Percentiles rank a stretch among this genome's conserved stretches.
phyloP scores from a whole-genome alignment of 1,284 basidiomycete genomes.

The Sanghuangporus baumii region DNA sequence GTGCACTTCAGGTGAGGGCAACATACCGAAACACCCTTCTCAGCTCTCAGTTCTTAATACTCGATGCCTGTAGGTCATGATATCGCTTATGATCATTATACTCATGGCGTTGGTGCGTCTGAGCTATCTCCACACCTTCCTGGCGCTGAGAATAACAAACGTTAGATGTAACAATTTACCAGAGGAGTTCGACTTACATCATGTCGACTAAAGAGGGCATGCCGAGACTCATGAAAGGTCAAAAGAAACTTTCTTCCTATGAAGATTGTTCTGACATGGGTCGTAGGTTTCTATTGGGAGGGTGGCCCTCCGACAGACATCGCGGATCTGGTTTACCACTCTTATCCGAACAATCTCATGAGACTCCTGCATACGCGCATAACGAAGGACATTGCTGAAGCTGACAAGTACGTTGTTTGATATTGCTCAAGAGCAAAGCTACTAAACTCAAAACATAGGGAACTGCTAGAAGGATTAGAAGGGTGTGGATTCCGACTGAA shows the following conservation, averaged over 20 bases:
- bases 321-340: conserved; percentile 44
- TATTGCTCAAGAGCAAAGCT: conserved; percentile 14
- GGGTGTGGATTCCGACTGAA: conserved; percentile 56
- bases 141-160: not conserved
- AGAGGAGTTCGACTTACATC: conserved; percentile 57
- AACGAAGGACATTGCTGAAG: conserved; percentile 42
- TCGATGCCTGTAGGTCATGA: conserved; percentile 28
- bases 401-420: conserved; percentile 41
- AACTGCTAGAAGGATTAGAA: conserved; percentile 49
- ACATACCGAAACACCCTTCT: not conserved
- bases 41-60: not conserved
- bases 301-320: conserved; percentile 41
- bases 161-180: conserved; percentile 55
- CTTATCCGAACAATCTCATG: conserved; percentile 35
- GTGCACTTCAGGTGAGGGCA: conserved; percentile 37
- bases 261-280: not conserved
- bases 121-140: not conserved
- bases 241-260: not conserved
- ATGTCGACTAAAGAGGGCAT: conserved; percentile 46
- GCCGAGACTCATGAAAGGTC: conserved; percentile 31
- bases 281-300: conserved; percentile 45
- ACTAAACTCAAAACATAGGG: conserved; percentile 28
- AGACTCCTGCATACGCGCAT: conserved; percentile 41
- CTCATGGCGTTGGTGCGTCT: conserved; percentile 37
- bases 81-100: conserved; percentile 39